Evolutionary conservation across 2,329 filamentous ascomycete genomes (phyloP).

Genomic region (Fusarium scirpi): DNA sequence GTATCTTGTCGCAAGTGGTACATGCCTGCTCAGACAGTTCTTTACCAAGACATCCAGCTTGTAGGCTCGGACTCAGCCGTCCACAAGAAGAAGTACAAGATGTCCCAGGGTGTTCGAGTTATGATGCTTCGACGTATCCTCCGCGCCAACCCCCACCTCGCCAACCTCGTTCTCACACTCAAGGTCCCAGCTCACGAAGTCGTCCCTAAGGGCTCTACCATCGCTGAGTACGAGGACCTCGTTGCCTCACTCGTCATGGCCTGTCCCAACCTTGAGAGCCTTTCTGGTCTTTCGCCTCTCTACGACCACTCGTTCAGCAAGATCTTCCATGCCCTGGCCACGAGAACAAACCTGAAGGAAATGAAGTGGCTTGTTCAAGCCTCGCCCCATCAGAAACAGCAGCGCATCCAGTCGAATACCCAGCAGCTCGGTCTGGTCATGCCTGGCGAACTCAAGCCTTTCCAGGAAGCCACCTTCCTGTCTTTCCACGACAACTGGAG

Average conservation of each 20-base stretch:
- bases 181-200: conserved; percentile 64
- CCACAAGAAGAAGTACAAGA: conserved; percentile 69
- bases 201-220: conserved; percentile 51
- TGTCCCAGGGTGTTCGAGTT: conserved; percentile 64
- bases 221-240: conserved; percentile 67
- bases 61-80: conserved; percentile 66
- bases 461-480: conserved; percentile 60
- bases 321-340: conserved; percentile 70
- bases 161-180: conserved; percentile 66
- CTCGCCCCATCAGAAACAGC: conserved; percentile 45
- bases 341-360: conserved; percentile 65
- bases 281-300: conserved; percentile 65
- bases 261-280: conserved; percentile 72
- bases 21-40: conserved; percentile 61
- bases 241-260: conserved; percentile 73
- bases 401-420: conserved; percentile 48
- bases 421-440: conserved; percentile 50
- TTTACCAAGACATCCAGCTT: conserved; percentile 71
- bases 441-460: conserved; percentile 46
- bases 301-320: conserved; percentile 69
- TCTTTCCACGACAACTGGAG: conserved; percentile 67
- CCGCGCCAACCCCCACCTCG: conserved; percentile 64
- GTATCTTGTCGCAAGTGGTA: conserved; percentile 65
- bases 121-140: conserved; percentile 69
- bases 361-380: conserved; percentile 70